Conservation (phyloP, 306 rosid species). For the peach (Prunus persica) region Prunus_persica_NCBIv2 NC_034009.1:15811501-15812000, state of each 20-base stretch:
- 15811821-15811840: not conserved
- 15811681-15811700: slow-evolving; percentile 50
- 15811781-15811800: slow-evolving; percentile 30
- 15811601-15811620: slow-evolving; percentile 38
- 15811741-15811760: slow-evolving; percentile 23
- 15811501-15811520: slow-evolving; percentile 22
- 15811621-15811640: slow-evolving; percentile 70
- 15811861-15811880: slow-evolving; percentile 8
- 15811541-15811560: slow-evolving; percentile 35
- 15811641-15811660: slow-evolving; percentile 52
- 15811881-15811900: not conserved
- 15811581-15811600: slow-evolving; percentile 34
- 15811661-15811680: slow-evolving; percentile 39
- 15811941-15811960: not conserved
- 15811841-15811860: slow-evolving; percentile 24
- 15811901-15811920: slow-evolving; percentile 57
- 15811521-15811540: slow-evolving; percentile 20
- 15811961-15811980: not conserved
- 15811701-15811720: slow-evolving; percentile 47
- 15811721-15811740: slow-evolving; percentile 34
- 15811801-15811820: slow-evolving; percentile 21
- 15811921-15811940: slow-evolving; percentile 35
- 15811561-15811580: slow-evolving; percentile 62
- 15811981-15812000: not conserved
- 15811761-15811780: slow-evolving; percentile 25